These are phyloP conservation scores for Petunia hybrid DNA, from an alignment of 305 asterid genomes.

Conservation along the genomic window DNA sequence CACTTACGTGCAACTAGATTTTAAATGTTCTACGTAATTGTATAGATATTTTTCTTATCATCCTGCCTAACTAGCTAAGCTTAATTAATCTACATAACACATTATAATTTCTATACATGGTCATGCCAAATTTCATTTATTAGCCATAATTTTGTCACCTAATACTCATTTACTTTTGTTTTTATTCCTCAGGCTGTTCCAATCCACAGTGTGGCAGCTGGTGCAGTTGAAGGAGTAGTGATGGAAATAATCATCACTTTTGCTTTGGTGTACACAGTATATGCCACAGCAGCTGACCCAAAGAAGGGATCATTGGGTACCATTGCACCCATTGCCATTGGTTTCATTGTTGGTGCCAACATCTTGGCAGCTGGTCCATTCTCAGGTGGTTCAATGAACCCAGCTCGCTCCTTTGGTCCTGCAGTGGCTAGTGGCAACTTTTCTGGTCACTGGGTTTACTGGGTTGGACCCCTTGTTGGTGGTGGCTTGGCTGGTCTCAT, in stretches of 20 bases:
- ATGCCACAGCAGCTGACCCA: constrained; percentile 89
- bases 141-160: not conserved
- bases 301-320: constrained; percentile 81
- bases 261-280: constrained; percentile 86
- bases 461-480: constrained; percentile 90
- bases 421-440: constrained; percentile 74
- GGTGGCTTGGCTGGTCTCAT: constrained; percentile 83
- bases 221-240: constrained; percentile 67
- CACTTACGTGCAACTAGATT: not conserved
- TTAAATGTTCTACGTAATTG: not conserved
- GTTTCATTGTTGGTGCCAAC: constrained; percentile 89
- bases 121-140: no score
- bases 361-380: constrained; percentile 91
- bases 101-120: no score
- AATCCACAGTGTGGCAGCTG: constrained; percentile 60
- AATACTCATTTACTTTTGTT: not conserved
- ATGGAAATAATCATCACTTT: constrained; percentile 83
- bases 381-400: constrained; percentile 97
- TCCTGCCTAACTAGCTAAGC: not conserved
- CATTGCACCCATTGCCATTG: constrained; percentile 87
- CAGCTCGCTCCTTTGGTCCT: constrained; percentile 84
- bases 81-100: no score
- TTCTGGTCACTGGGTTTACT: constrained; percentile 73
- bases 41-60: not conserved
- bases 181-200: constrained; percentile 60